These are phyloP conservation scores for Pythium pectinolyticum DNA, from an alignment of 352 stramenopile species.

Conservation along the genomic window DNA sequence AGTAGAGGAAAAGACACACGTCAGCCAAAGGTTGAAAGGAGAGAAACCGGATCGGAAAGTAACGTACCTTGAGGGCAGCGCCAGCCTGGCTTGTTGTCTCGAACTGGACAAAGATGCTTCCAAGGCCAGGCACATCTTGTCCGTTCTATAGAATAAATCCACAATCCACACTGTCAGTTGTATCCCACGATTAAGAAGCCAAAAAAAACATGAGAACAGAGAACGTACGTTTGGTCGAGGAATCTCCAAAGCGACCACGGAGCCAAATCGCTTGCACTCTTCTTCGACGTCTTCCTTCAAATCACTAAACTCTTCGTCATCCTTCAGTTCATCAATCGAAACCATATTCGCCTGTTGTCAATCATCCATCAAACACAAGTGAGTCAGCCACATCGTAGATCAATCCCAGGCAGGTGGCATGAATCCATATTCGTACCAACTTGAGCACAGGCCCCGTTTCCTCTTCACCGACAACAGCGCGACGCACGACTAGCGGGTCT, in stretches of 20 bases:
- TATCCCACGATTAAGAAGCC: too few species aligned
- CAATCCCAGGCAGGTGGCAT: not conserved
- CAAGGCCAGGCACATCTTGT: constrained; percentile 54
- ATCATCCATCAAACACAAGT: constrained; percentile 14
- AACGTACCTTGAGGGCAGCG: constrained; percentile 69
- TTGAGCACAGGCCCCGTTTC: constrained; percentile 62
- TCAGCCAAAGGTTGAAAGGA: not conserved
- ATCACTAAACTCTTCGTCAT: constrained; percentile 87
- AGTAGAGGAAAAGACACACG: constrained; percentile 23
- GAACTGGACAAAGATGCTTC: constrained; percentile 84
- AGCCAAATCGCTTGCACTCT: constrained; percentile 87
- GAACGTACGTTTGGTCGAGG: constrained; percentile 71
- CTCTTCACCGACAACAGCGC: constrained; percentile 44
- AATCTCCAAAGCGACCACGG: constrained; percentile 69
- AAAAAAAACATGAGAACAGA: not conserved
- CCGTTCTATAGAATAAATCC: constrained; percentile 44
- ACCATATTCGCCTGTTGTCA: constrained; percentile 89
- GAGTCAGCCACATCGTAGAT: not conserved
- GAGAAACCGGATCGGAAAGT: not conserved
- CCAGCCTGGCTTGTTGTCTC: constrained; percentile 51
- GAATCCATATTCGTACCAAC: constrained; percentile 43
- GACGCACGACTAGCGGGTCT: constrained; percentile 60
- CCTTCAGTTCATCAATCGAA: constrained; percentile 74
- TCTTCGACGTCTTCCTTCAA: constrained; percentile 89
- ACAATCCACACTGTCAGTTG: not conserved